Percentiles rank a stretch among this genome's conserved stretches.
Conservation (phyloP, 306 rosid species). For the Arachis hypogaea region DNA sequence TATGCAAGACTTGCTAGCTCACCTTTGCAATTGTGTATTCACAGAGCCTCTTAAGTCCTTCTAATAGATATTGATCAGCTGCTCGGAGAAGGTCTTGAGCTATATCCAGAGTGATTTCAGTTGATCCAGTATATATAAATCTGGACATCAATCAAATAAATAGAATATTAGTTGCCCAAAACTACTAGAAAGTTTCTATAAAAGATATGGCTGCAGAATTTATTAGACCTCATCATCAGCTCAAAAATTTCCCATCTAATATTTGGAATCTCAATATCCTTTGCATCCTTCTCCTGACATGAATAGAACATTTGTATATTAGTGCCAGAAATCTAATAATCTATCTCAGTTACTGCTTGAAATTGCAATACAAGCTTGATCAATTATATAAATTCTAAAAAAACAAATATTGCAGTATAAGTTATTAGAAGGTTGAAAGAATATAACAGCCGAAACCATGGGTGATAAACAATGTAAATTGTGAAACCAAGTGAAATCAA, state of each 20-base stretch:
- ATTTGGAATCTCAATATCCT: slow-evolving; percentile 97
- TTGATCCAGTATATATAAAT: slow-evolving; percentile 96
- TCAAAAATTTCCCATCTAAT: slow-evolving; percentile 97
- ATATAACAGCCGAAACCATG: slow-evolving; percentile 18
- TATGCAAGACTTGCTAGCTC: slow-evolving; percentile 27
- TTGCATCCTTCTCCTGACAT: slow-evolving; percentile 96
- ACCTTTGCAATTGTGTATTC: slow-evolving; percentile 97
- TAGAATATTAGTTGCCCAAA: slow-evolving; percentile 30
- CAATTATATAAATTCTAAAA: slow-evolving; percentile 5
- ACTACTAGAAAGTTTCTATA: not conserved
- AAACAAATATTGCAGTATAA: not conserved
- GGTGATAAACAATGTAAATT: slow-evolving; percentile 15
- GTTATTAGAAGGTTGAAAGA: slow-evolving; percentile 9
- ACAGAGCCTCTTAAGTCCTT: slow-evolving; percentile 94
- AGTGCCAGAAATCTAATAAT: slow-evolving; percentile 13
- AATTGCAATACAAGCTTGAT: slow-evolving; percentile 14
- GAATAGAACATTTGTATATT: slow-evolving; percentile 33
- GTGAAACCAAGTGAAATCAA: slow-evolving; percentile 32
- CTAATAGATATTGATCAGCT: slow-evolving; percentile 98
- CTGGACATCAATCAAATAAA: slow-evolving; percentile 47
- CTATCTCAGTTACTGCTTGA: slow-evolving; percentile 15
- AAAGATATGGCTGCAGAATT: slow-evolving; percentile 30
- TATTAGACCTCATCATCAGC: slow-evolving; percentile 92
- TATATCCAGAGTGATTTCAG: slow-evolving; percentile 77
- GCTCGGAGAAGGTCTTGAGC: slow-evolving; percentile 99